Evolutionary conservation across 2,329 filamentous ascomycete genomes (phyloP).

Genomic region (Fusarium solani-melongenae): DNA sequence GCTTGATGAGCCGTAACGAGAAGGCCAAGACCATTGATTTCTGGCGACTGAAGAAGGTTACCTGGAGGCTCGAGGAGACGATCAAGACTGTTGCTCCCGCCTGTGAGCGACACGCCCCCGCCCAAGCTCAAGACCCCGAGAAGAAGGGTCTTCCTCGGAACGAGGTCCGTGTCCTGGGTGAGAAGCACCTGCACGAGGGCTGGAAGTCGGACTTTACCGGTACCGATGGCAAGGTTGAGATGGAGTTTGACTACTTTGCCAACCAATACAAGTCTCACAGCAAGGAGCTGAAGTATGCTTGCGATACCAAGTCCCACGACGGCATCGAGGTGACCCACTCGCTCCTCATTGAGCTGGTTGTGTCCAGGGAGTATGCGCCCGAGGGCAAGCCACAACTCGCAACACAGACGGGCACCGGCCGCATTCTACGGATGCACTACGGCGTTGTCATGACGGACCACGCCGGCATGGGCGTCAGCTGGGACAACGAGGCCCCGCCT

Average conservation of each 20-base stretch:
- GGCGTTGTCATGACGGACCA: slow-evolving; percentile 83
- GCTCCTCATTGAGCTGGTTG: slow-evolving; percentile 91
- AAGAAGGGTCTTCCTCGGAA: slow-evolving; percentile 78
- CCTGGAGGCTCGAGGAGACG: slow-evolving; percentile 93
- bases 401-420: slow-evolving; percentile 88
- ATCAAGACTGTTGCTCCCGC: slow-evolving; percentile 82
- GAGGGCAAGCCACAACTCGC: slow-evolving; percentile 74
- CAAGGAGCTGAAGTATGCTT: slow-evolving; percentile 71
- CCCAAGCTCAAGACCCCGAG: slow-evolving; percentile 49
- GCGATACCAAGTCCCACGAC: slow-evolving; percentile 79
- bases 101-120: slow-evolving; percentile 77
- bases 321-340: slow-evolving; percentile 86
- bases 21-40: slow-evolving; percentile 77
- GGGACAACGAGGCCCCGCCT: slow-evolving; percentile 96
- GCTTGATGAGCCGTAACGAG: slow-evolving; percentile 78
- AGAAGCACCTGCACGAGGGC: slow-evolving; percentile 83
- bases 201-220: slow-evolving; percentile 81
- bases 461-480: slow-evolving; percentile 88
- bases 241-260: slow-evolving; percentile 77
- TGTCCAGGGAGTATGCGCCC: slow-evolving; percentile 88
- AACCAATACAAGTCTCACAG: slow-evolving; percentile 57
- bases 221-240: slow-evolving; percentile 72
- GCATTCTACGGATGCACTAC: slow-evolving; percentile 94
- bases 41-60: slow-evolving; percentile 91
- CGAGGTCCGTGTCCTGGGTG: slow-evolving; percentile 81